Evolutionary conservation across 2,329 filamentous ascomycete genomes (phyloP).

Genomic region (Dothistroma pini): DNA sequence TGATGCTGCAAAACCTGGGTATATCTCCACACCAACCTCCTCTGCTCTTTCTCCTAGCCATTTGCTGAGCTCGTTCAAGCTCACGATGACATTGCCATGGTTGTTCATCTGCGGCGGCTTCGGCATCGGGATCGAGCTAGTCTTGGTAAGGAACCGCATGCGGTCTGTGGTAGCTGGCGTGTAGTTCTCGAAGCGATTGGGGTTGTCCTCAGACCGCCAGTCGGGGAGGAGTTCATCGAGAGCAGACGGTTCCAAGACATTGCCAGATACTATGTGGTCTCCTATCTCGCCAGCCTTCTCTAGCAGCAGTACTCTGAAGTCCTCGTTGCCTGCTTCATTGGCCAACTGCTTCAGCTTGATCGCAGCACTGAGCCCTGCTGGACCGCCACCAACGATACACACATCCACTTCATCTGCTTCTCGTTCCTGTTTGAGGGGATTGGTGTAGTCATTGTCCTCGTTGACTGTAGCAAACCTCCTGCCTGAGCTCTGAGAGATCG

Average conservation of each 20-base stretch:
- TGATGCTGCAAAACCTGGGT: slow-evolving; percentile 90
- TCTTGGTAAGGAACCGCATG: slow-evolving; percentile 93
- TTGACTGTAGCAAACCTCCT: slow-evolving; percentile 33
- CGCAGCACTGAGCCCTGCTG: slow-evolving; percentile 85
- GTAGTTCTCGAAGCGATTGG: slow-evolving; percentile 78
- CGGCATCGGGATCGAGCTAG: slow-evolving; percentile 71
- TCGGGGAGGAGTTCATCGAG: slow-evolving; percentile 88
- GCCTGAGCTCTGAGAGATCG: slow-evolving; percentile 30
- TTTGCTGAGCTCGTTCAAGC: slow-evolving; percentile 88
- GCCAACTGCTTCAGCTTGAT: slow-evolving; percentile 95
- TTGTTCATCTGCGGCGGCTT: slow-evolving; percentile 97
- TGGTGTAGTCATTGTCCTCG: slow-evolving; percentile 42
- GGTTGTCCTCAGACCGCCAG: slow-evolving; percentile 87
- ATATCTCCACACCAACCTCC: slow-evolving; percentile 91
- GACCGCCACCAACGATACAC: slow-evolving; percentile 94
- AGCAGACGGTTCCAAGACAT: slow-evolving; percentile 85
- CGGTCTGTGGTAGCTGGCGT: slow-evolving; percentile 79
- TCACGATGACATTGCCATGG: slow-evolving; percentile 95
- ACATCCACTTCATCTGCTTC: slow-evolving; percentile 95
- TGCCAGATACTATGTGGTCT: slow-evolving; percentile 91
- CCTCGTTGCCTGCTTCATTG: slow-evolving; percentile 90
- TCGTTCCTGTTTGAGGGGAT: slow-evolving; percentile 62
- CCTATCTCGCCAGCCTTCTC: slow-evolving; percentile 96
- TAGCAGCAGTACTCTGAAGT: slow-evolving; percentile 86
- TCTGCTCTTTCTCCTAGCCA: slow-evolving; percentile 97